Base-by-base conservation (phyloP, 306 rosid species). In the Vigna mungo region DNA sequence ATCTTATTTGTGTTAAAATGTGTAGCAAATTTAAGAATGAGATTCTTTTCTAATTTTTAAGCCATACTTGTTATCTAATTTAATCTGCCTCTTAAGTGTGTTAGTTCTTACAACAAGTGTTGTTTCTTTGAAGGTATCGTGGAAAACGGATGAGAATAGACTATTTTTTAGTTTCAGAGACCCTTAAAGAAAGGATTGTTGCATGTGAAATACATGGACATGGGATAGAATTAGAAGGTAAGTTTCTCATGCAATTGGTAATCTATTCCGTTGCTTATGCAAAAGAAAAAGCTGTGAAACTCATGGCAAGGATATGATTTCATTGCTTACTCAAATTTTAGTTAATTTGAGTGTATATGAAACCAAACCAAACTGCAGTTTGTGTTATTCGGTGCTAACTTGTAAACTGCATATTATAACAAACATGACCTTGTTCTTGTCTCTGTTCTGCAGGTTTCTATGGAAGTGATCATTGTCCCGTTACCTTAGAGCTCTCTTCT, bases 101-200 rank as follows among this genome's bases (percentile, higher is more conserved):
- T 53, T 78, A 21, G 66, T 63, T 48, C 76, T 85, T 21, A 83
- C 62, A 20, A 83, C 67, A 17, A 27, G 21, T 71, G 27, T 74
- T 76, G 4, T 30, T 81, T 78, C 69, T 80, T 80, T 78, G 85
- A 81, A 95, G 98, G 96, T 92, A 95, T 77, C 93, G 97, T 9
- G 98, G 98, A 76, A 95, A 95, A 86, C 85, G 97, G 82, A 95
- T 95, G 98, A 87, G 98, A 86, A 95, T 95, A 67, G 98, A 95
- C 90, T 95, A 92, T 69, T 92, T 92, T 64, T 7, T 88, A 74
- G 91, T 82, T 78, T 86, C 96, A 51, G 96, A 95, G 83, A 59
- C 74, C 67, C 87, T 95, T 23, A 81, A 83, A 82, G 92, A 87
- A 61, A 89, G 82, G 87, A 90, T 90, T 83, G 80, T 81, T 86